Percentiles rank a stretch among this genome's conserved stretches.
phyloP scores from a whole-genome alignment of 345 rosid genomes.

The Clarkia xantiana region DNA sequence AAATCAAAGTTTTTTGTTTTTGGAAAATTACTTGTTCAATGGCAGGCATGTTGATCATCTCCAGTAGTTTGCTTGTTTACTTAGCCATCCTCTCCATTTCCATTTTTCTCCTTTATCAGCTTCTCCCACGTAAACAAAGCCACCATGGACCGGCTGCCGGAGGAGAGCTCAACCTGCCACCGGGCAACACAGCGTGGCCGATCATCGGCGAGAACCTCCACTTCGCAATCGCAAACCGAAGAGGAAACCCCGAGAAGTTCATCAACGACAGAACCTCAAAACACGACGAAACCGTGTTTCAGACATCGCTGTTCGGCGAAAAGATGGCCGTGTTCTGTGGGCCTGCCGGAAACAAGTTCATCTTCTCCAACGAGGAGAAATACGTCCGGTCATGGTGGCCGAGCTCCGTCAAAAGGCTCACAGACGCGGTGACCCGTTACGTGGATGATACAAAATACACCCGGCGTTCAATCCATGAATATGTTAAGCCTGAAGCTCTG shows the following conservation, averaged over 20 bases:
- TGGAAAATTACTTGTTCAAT: no score
- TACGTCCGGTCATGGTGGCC: no score
- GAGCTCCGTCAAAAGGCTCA: no score
- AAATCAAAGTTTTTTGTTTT: no score
- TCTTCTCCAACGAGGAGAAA: conserved; percentile 11
- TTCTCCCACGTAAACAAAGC: neutral
- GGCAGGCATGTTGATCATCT: no score
- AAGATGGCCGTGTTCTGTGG: conserved; percentile 8
- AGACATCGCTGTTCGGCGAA: conserved; percentile 11
- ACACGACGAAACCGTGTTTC: conserved; percentile 3
- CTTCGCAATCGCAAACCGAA: neutral
- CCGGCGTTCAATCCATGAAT: no score
- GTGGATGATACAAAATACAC: no score
- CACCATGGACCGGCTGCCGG: neutral
- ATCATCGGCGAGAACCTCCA: conserved; percentile 6
- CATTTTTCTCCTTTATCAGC: neutral
- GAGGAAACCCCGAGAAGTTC: conserved; percentile 3
- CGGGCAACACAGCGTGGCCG: conserved; percentile 11
- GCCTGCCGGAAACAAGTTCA: conserved; percentile 9
- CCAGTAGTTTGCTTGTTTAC: no score
- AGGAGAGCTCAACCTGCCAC: conserved; percentile 14
- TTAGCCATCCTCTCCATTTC: neutral
- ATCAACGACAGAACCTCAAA: neutral
- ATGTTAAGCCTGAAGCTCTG: conserved; percentile 5
- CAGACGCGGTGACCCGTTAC: no score